A percentile compares a stretch with the other conserved stretches of the same genome.
These are phyloP conservation scores for Ensete glaucum DNA, from an alignment of 176 grass and related monocot species.

Conservation along the genomic window DNA sequence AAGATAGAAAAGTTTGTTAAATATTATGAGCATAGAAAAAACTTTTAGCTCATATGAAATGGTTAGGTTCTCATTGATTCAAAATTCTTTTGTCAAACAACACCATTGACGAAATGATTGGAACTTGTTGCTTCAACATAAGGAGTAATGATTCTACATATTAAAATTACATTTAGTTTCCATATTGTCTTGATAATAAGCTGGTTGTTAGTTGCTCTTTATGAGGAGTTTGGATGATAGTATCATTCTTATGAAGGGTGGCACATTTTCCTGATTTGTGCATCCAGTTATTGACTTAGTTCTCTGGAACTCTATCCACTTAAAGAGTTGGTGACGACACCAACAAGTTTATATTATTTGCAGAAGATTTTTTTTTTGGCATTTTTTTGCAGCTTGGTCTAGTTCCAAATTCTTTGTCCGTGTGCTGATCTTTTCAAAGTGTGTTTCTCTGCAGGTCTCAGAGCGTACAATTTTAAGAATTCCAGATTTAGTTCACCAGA, in stretches of 20 bases:
- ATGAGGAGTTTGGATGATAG: too few relatives aligned
- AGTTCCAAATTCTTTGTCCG: neutral
- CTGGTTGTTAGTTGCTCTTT: too few relatives aligned
- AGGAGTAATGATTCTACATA: too few relatives aligned
- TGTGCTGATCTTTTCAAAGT: slow-evolving; percentile 21
- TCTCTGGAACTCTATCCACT: neutral
- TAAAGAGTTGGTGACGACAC: neutral
- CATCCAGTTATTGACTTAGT: neutral
- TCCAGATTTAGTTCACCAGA: slow-evolving; percentile 60
- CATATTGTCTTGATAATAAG: too few relatives aligned
- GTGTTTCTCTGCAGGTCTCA: slow-evolving; percentile 42
- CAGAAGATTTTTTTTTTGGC: neutral
- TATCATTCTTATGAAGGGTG: neutral
- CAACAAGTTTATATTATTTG: neutral
- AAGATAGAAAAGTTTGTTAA: too few relatives aligned
- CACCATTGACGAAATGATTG: too few relatives aligned
- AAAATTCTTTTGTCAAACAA: too few relatives aligned
- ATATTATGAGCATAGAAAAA: too few relatives aligned
- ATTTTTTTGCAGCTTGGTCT: neutral
- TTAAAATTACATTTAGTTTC: too few relatives aligned
- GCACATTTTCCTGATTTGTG: neutral
- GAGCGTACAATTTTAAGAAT: slow-evolving; percentile 45
- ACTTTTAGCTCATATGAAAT: too few relatives aligned
- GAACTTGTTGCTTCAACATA: too few relatives aligned
- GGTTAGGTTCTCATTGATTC: too few relatives aligned